Evolutionary conservation across 2,329 filamentous ascomycete species (phyloP), one percentile per base, ranked within the genome.

Genomic region (Xylariaceae sp.): DNA sequence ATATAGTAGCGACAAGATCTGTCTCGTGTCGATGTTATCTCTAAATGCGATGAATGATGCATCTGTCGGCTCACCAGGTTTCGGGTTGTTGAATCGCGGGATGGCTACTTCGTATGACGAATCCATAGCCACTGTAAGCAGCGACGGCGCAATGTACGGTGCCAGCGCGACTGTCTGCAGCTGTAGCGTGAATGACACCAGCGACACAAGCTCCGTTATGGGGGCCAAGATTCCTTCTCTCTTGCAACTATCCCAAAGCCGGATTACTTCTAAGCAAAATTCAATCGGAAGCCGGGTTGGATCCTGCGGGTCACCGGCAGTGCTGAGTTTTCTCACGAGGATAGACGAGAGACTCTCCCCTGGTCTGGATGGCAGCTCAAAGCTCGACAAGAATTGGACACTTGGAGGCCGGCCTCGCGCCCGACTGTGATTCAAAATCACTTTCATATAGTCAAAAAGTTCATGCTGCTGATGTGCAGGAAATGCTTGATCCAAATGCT

Each of bases 221-320:
- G 88, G 86, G 11, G 74, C 73, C 62, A 84, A 82, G 69, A 82
- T 74, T 47, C 33, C 41, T 60, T 92, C 87, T 11, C 79, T 73
- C 6, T 86, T 71, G 64, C 88, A 91, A 17, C 76, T 78, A 14
- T 76, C 75, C 88, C 89, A 93, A 13, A 93, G 68, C 14, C 78
- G 75, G 45, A 89, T 76, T 17, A 91, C 69, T 31, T 84, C 73
- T 45, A 81, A 75, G 46, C 82, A 83, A 57, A 91, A 84, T 54
- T 84, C 81, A 10, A 86, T 72, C 1, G 87, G 79, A 3, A 89
- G 74, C 64, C 71, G 81, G 69, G 72, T 75, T 45, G 72, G 80
- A 53, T 72, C 76, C 48, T 64, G 72, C 49, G 66, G 72, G 43
- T 70, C 75, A 47, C 80, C 80, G 55, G 84, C 75, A 6, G 75